Conservation (phyloP, 768 basidiomycete species). For the Piloderma croceum region DNA sequence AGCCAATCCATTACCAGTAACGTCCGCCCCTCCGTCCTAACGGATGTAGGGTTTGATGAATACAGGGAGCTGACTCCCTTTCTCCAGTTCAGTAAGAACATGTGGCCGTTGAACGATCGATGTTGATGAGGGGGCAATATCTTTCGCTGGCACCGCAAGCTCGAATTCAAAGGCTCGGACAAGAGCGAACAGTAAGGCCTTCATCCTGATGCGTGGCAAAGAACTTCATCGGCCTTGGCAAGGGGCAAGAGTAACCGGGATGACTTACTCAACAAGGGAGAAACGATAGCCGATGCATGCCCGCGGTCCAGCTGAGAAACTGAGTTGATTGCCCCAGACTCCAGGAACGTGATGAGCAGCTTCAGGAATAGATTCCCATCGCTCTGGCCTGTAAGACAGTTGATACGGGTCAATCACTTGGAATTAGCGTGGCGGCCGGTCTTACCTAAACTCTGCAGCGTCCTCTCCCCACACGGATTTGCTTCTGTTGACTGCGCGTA, state of each 20-base stretch:
- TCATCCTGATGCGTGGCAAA: conserved; percentile 14
- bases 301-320: conserved; percentile 42
- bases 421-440: no score
- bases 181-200: conserved; percentile 30
- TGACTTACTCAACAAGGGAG: conserved; percentile 37
- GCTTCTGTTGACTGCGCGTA: conserved; percentile 31
- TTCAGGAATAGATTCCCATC: conserved; percentile 50
- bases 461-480: conserved; percentile 39
- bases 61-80: no score
- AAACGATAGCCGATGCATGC: conserved; percentile 46
- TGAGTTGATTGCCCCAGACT: conserved; percentile 32
- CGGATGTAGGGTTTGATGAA: no score
- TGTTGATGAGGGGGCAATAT: no score
- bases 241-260: neutral
- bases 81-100: no score
- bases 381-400: conserved; percentile 47
- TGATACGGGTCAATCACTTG: neutral
- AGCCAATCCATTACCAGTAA: no score
- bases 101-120: no score
- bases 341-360: conserved; percentile 36
- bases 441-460: conserved; percentile 37
- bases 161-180: conserved; percentile 34
- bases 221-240: no score
- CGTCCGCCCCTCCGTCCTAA: no score
- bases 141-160: conserved; percentile 31